phyloP scores from a whole-genome alignment of 208 protist species.

The Leishmania lainsoni region DNA sequence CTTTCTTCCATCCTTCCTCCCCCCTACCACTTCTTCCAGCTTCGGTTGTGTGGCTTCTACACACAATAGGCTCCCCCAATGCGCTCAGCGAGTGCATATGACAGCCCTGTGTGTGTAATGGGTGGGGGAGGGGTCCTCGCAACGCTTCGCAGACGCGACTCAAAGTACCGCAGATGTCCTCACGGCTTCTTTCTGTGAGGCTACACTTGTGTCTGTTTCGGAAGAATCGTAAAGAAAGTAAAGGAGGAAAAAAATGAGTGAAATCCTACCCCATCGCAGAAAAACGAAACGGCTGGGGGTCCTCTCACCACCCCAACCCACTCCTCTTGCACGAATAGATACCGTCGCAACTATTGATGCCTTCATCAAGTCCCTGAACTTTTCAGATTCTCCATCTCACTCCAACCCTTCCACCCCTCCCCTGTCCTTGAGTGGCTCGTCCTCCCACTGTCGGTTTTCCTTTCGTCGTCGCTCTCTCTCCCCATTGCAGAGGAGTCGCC shows the following conservation, averaged over 20 bases:
- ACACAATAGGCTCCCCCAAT: background rate
- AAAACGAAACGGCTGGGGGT: background rate
- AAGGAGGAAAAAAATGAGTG: background rate
- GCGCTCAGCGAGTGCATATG: background rate
- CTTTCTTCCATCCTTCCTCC: background rate
- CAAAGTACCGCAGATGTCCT: background rate
- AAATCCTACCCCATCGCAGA: background rate
- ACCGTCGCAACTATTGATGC: background rate
- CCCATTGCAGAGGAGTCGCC: too few relatives aligned
- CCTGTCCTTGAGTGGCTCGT: background rate
- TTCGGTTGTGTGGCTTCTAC: background rate
- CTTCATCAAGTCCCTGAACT: background rate
- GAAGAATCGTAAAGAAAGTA: background rate
- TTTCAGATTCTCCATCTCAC: background rate
- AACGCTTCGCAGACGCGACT: background rate
- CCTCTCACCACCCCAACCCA: background rate
- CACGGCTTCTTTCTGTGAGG: background rate
- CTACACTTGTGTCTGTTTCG: background rate
- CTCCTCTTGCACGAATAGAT: background rate
- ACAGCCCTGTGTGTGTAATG: background rate
- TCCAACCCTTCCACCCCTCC: background rate
- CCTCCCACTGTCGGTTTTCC: background rate
- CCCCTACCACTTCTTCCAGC: background rate
- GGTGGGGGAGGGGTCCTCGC: background rate
- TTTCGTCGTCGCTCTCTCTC: background rate